Evolutionary conservation across 2,329 filamentous ascomycete genomes (phyloP).

Genomic region (Sclerotinia minor): DNA sequence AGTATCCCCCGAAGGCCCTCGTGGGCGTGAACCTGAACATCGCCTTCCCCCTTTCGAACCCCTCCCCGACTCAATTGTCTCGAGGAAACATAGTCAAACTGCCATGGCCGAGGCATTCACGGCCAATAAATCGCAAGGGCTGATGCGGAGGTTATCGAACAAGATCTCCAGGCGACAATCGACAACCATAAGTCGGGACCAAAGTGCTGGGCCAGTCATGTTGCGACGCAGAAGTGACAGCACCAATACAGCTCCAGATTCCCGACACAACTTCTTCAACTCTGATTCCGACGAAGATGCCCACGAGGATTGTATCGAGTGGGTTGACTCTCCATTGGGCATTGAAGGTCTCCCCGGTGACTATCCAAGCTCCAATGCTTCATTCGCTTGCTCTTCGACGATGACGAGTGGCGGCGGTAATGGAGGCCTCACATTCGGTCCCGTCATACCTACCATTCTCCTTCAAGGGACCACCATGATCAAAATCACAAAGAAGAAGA

Average conservation of each 20-base stretch:
- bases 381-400: slow-evolving; percentile 43
- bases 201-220: slow-evolving; percentile 85
- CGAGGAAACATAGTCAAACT: slow-evolving; percentile 58
- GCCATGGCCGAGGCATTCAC: slow-evolving; percentile 64
- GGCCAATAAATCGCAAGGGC: slow-evolving; percentile 58
- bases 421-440: slow-evolving; percentile 53
- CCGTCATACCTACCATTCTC: slow-evolving; percentile 74
- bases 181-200: slow-evolving; percentile 74
- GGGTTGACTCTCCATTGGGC: slow-evolving; percentile 46
- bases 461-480: slow-evolving; percentile 75
- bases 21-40: slow-evolving; percentile 55
- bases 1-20: slow-evolving; percentile 64
- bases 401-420: slow-evolving; percentile 43
- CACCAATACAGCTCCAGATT: slow-evolving; percentile 66
- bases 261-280: slow-evolving; percentile 44
- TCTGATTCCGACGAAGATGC: slow-evolving; percentile 61
- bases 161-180: slow-evolving; percentile 76
- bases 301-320: slow-evolving; percentile 47
- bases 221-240: slow-evolving; percentile 81
- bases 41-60: slow-evolving; percentile 63
- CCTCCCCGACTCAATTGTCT: slow-evolving; percentile 66
- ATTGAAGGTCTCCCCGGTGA: slow-evolving; percentile 50
- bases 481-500: slow-evolving; percentile 84
- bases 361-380: slow-evolving; percentile 52
- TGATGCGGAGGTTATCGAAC: slow-evolving; percentile 85